Evolutionary conservation across 805 yeast species (phyloP).

Genomic region (Suhomyces prunicola): DNA sequence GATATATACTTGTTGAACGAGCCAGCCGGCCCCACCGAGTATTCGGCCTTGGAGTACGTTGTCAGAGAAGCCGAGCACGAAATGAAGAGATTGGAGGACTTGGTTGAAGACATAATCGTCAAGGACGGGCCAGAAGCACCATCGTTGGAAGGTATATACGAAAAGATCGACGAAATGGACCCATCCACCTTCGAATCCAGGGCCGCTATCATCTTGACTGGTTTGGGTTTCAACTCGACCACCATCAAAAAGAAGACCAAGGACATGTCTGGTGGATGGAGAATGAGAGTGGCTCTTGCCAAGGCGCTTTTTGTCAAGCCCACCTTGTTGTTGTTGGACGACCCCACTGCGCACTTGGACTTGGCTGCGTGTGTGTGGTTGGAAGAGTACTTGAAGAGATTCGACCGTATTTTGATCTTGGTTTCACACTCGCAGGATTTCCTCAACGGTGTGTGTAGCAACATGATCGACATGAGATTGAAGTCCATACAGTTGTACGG

Average conservation of each 20-base stretch:
- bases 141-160: constrained; percentile 82
- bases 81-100: constrained; percentile 84
- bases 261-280: constrained; percentile 99
- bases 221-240: constrained; percentile 89
- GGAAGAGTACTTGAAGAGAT: constrained; percentile 94
- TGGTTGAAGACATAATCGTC: constrained; percentile 84
- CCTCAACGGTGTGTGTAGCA: constrained; percentile 97
- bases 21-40: constrained; percentile 95
- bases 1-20: constrained; percentile 93
- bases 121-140: constrained; percentile 94
- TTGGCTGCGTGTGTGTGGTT: constrained; percentile 99
- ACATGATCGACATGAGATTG: constrained; percentile 96
- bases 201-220: constrained; percentile 92
- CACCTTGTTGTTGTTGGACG: constrained; percentile 88
- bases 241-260: constrained; percentile 93
- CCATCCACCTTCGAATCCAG: constrained; percentile 94
- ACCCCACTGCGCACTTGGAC: constrained; percentile 99
- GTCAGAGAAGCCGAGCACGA: constrained; percentile 95
- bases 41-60: constrained; percentile 90
- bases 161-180: constrained; percentile 93
- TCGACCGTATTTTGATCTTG: constrained; percentile 87
- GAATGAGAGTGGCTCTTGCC: constrained; percentile 98
- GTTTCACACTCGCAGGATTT: constrained; percentile 99
- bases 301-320: constrained; percentile 98
- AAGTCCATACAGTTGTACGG: constrained; percentile 75